Base-by-base conservation (phyloP, 1,284 basidiomycete genomes). In the Puccinia hordei region DNA sequence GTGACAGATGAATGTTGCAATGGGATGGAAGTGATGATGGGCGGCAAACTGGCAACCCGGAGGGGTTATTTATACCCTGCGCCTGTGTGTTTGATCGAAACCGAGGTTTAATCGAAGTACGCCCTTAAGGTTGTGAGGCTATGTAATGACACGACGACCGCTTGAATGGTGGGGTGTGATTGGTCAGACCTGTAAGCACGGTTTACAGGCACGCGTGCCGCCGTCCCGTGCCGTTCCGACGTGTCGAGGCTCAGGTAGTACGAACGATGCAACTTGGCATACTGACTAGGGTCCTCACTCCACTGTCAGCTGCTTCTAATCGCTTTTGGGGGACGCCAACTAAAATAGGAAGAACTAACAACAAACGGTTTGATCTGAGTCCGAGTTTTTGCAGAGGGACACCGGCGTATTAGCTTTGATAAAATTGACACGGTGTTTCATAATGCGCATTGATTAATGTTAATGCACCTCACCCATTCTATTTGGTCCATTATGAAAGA, bases 131-230 rank as follows among this genome's bases (percentile, higher is more conserved):
- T 27, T 59, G 55, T 57, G 57, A 27, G 8, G 30, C 38, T 41
- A 12, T 41, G 38, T 41, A 41, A 41, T 41, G 38, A 41, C 4
- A 41, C n/a, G 55, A 10, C 24, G 15, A 59, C 8, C 57, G n/a
- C 27, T n/a, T 17, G 57, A 59, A 59, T 33, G 57, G 57, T 59
- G 57, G 13, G 57, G 10, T 59, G 57, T 59, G 57, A 59, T 59
- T 59, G 57, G 57, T 59, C 57, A 59, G 57, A 15, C 2, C 33
- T 30, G 38, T 41, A 12, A 4, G 3, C 27, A 33, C 9, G 1
- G 30, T 8, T 9, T n/a, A 59, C 57, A 59, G 57, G 30, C 27
- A 33, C 57, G 57, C 57, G 57, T 59, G 57, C 57, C 57, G 57
- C 33, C 33, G 57, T 30, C 57, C 57, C 33, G 24, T 33, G 30